A percentile compares a stretch with the other conserved stretches of the same genome.
phyloP scores from a whole-genome alignment of 2,329 filamentous ascomycete species.

The Aspergillus quadrilineatus region DNA sequence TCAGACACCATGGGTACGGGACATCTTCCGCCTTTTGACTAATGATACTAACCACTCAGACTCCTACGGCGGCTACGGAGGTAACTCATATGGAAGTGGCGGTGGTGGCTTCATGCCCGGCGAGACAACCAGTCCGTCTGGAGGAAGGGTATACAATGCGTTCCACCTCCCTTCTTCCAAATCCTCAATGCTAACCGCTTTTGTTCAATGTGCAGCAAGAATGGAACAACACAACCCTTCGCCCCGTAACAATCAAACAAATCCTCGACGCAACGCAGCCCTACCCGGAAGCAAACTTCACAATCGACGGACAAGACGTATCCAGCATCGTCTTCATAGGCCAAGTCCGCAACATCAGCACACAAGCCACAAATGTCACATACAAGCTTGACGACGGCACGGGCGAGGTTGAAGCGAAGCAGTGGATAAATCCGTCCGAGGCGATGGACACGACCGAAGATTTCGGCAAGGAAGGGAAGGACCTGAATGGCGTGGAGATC shows the following conservation, averaged over 20 bases:
- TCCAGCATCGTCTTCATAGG: slow-evolving; percentile 82
- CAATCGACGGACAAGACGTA: slow-evolving; percentile 73
- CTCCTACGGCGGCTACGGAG: slow-evolving; percentile 48
- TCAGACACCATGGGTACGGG: slow-evolving; percentile 5
- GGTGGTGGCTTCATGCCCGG: slow-evolving; percentile 61
- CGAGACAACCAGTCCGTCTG: slow-evolving; percentile 50
- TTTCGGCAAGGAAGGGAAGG: slow-evolving; percentile 35
- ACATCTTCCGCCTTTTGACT: background rate
- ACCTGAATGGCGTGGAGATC: slow-evolving; percentile 55
- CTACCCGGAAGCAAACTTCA: slow-evolving; percentile 73
- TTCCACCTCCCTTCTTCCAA: background rate
- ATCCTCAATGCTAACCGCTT: background rate
- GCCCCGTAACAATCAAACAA: slow-evolving; percentile 95
- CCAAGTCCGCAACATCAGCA: slow-evolving; percentile 81
- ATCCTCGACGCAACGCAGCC: slow-evolving; percentile 77
- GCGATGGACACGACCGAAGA: slow-evolving; percentile 40
- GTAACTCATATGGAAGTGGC: slow-evolving; percentile 55
- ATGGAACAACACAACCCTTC: slow-evolving; percentile 74
- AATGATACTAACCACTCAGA: slow-evolving; percentile 24
- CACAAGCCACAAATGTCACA: slow-evolving; percentile 86
- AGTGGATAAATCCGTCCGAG: slow-evolving; percentile 46
- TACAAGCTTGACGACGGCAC: slow-evolving; percentile 96
- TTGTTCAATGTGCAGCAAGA: slow-evolving; percentile 40
- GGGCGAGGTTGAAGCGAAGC: slow-evolving; percentile 74
- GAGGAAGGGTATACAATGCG: slow-evolving; percentile 37